phyloP scores from a whole-genome alignment of 805 yeast species.

The Zygosaccharomyces kombuchaensis region DNA sequence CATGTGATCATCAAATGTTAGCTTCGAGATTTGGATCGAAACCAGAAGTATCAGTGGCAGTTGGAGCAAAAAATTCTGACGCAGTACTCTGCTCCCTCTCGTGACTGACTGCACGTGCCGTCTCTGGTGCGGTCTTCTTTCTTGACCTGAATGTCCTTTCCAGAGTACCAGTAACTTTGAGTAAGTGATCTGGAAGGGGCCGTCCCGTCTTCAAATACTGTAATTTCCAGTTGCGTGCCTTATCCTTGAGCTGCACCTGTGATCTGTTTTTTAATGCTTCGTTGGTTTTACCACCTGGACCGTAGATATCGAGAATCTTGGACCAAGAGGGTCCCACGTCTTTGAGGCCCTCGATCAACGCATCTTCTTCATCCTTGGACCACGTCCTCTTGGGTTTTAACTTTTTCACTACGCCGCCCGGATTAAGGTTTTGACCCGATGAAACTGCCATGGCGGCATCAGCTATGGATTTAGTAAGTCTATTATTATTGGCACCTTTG shows the following conservation, averaged over 20 bases:
- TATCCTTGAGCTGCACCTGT: slow-evolving; percentile 91
- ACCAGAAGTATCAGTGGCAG: slow-evolving; percentile 16
- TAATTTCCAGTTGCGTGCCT: slow-evolving; percentile 94
- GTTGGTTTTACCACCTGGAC: slow-evolving; percentile 84
- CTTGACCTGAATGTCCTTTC: slow-evolving; percentile 49
- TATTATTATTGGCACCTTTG: slow-evolving; percentile 1
- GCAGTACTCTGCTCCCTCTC: slow-evolving; percentile 10
- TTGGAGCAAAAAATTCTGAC: slow-evolving; percentile 17
- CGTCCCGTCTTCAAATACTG: slow-evolving; percentile 69
- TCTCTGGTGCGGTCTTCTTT: slow-evolving; percentile 20
- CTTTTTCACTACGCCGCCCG: slow-evolving; percentile 18
- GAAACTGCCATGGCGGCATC: slow-evolving; percentile 27
- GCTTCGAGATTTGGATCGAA: slow-evolving; percentile 26
- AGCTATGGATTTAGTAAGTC: slow-evolving; percentile 16
- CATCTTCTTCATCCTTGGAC: slow-evolving; percentile 85
- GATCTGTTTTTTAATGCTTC: slow-evolving; percentile 84
- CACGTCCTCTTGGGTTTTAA: slow-evolving; percentile 44
- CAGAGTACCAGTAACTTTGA: slow-evolving; percentile 82
- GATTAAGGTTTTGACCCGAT: slow-evolving; percentile 2
- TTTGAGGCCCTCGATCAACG: slow-evolving; percentile 74
- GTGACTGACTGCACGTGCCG: slow-evolving; percentile 1
- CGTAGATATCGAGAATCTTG: slow-evolving; percentile 81
- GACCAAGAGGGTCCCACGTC: slow-evolving; percentile 91
- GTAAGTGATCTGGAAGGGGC: slow-evolving; percentile 74
- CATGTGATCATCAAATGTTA: slow-evolving; percentile 12